Percentiles rank a stretch among this genome's conserved stretches.
phyloP scores from a whole-genome alignment of 352 stramenopile genomes.

The Plasmopara muralis region DNA sequence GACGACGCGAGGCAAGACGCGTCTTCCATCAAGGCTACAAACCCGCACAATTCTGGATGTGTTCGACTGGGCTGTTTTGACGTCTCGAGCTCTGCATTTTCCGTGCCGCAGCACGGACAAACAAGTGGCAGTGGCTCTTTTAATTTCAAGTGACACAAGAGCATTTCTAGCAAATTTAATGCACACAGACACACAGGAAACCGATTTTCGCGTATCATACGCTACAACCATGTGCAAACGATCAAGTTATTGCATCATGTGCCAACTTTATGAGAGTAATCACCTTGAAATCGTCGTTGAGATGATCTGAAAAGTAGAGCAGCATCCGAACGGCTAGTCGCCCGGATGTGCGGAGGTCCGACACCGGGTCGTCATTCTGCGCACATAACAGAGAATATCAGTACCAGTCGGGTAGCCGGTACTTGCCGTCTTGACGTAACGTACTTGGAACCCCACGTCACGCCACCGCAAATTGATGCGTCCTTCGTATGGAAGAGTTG shows the following conservation, averaged over 20 bases:
- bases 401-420: not conserved
- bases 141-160: slow-evolving; percentile 61
- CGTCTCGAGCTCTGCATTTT: slow-evolving; percentile 53
- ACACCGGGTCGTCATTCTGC: slow-evolving; percentile 55
- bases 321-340: slow-evolving; percentile 57
- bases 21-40: slow-evolving; percentile 38
- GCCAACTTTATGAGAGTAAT: not conserved
- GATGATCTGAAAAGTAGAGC: slow-evolving; percentile 57
- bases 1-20: slow-evolving; percentile 31
- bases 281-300: slow-evolving; percentile 69
- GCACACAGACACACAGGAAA: slow-evolving; percentile 60
- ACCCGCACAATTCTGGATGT: slow-evolving; percentile 51
- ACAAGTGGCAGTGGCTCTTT: slow-evolving; percentile 55
- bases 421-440: slow-evolving; percentile 1
- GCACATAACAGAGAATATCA: slow-evolving; percentile 5
- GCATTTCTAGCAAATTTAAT: slow-evolving; percentile 60
- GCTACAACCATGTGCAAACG: slow-evolving; percentile 20
- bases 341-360: slow-evolving; percentile 53
- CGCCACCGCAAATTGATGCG: slow-evolving; percentile 55
- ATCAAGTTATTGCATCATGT: not conserved
- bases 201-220: slow-evolving; percentile 61
- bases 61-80: slow-evolving; percentile 42
- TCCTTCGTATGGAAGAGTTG: slow-evolving; percentile 58
- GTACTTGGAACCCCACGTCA: slow-evolving; percentile 62
- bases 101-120: slow-evolving; percentile 64